Evolutionary conservation across 495 filamentous ascomycete species (phyloP).

Genomic region (Astrothelium macrocarpum): DNA sequence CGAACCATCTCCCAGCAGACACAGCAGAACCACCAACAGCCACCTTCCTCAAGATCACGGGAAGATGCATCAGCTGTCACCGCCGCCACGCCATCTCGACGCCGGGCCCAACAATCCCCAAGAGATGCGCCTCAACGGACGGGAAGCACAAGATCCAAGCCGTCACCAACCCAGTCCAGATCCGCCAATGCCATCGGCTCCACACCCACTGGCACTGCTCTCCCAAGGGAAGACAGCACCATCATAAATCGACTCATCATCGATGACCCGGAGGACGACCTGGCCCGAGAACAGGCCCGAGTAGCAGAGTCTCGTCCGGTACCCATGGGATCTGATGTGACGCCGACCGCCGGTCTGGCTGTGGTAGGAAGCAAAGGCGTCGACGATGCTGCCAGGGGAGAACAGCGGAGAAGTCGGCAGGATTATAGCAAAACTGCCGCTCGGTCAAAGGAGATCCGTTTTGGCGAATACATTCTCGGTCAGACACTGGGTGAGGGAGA

Average conservation of each 20-base stretch:
- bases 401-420: slow-evolving; percentile 60
- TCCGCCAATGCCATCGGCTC: slow-evolving; percentile 36
- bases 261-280: slow-evolving; percentile 69
- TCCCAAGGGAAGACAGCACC: slow-evolving; percentile 54
- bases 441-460: slow-evolving; percentile 66
- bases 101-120: slow-evolving; percentile 37
- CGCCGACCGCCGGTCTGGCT: slow-evolving; percentile 45
- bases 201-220: slow-evolving; percentile 35
- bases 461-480: slow-evolving; percentile 90
- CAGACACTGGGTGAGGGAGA: slow-evolving; percentile 98
- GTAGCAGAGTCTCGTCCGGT: slow-evolving; percentile 52
- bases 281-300: slow-evolving; percentile 66
- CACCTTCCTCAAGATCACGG: slow-evolving; percentile 1
- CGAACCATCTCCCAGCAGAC: slow-evolving; percentile 44
- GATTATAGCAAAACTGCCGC: slow-evolving; percentile 54
- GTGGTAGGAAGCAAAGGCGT: slow-evolving; percentile 44
- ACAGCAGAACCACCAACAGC: slow-evolving; percentile 25
- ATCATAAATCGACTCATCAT: slow-evolving; percentile 71
- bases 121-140: slow-evolving; percentile 38
- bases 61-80: slow-evolving; percentile 34
- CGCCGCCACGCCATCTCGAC: slow-evolving; percentile 39
- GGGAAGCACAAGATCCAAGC: slow-evolving; percentile 22
- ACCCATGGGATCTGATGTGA: slow-evolving; percentile 38
- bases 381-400: slow-evolving; percentile 53
- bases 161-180: slow-evolving; percentile 33